These are phyloP conservation scores for Mariannaea sp. DNA, from an alignment of 2,329 filamentous ascomycete genomes.

Conservation along the genomic window DNA sequence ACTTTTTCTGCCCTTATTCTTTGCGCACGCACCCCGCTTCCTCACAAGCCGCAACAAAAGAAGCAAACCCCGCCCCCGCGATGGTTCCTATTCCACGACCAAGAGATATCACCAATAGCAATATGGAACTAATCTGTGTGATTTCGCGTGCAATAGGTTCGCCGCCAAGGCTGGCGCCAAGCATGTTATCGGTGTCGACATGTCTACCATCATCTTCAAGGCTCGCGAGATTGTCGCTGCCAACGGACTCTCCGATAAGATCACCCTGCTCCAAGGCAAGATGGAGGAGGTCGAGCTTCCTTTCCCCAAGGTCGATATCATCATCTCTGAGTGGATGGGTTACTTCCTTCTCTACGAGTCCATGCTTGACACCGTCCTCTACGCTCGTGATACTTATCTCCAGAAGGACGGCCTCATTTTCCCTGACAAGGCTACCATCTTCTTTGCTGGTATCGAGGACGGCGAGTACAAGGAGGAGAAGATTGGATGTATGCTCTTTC, in stretches of 20 bases:
- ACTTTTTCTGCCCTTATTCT: neutral
- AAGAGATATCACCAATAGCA: too few relatives aligned
- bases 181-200: slow-evolving; percentile 98
- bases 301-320: slow-evolving; percentile 96
- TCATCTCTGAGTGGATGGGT: slow-evolving; percentile 99
- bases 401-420: slow-evolving; percentile 89
- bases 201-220: slow-evolving; percentile 99
- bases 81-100: neutral
- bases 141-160: slow-evolving; percentile 67
- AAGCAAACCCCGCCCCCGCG: neutral
- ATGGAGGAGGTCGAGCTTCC: slow-evolving; percentile 98
- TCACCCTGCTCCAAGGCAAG: slow-evolving; percentile 97
- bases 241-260: slow-evolving; percentile 94
- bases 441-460: slow-evolving; percentile 95
- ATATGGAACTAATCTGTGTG: slow-evolving; percentile 15
- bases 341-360: slow-evolving; percentile 98
- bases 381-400: slow-evolving; percentile 92
- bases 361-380: slow-evolving; percentile 98
- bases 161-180: slow-evolving; percentile 94
- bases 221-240: slow-evolving; percentile 90
- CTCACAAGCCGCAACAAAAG: neutral
- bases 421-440: slow-evolving; percentile 98
- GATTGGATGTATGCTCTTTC: slow-evolving; percentile 81
- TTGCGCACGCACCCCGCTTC: neutral
- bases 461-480: slow-evolving; percentile 99